phyloP scores from a whole-genome alignment of 139 green algal genomes.

The Chlorella ohadii region DNA sequence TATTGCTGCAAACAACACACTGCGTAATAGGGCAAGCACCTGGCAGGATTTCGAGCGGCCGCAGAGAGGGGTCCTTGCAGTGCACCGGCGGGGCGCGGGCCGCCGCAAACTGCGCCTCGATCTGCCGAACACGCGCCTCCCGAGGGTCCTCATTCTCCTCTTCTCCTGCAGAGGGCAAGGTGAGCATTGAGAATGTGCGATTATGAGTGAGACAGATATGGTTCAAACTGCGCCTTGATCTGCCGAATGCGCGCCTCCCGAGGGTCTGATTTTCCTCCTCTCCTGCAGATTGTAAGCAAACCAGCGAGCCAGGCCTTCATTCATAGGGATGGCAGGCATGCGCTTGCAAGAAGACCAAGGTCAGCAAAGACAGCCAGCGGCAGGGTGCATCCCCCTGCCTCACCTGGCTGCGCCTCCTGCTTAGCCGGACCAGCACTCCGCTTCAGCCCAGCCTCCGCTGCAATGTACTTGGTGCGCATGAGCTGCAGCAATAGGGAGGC shows the following conservation, averaged over 20 bases:
- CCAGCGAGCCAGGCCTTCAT: too few species aligned
- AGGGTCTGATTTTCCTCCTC: conserved; percentile 1
- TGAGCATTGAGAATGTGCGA: too few species aligned
- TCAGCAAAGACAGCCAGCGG: too few species aligned
- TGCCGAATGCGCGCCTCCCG: conserved; percentile 13
- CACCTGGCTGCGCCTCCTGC: too few species aligned
- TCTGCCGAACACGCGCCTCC: conserved; percentile 29
- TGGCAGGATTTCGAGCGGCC: conserved; percentile 63
- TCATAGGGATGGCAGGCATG: too few species aligned
- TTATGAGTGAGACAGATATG: too few species aligned
- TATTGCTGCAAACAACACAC: background rate
- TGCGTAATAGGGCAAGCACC: conserved; percentile 9
- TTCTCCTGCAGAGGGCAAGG: background rate
- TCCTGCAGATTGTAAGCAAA: too few species aligned
- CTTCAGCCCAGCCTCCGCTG: conserved; percentile 14
- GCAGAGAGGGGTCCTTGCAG: conserved; percentile 58
- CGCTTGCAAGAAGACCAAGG: too few species aligned
- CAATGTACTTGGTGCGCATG: conserved; percentile 77
- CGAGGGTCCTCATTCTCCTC: conserved; percentile 9
- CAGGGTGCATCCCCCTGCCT: too few species aligned
- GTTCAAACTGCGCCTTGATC: conserved; percentile 67
- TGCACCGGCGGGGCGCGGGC: conserved; percentile 62
- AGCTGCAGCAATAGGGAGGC: conserved; percentile 19
- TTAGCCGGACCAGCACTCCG: background rate
- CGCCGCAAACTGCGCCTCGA: conserved; percentile 70